Evolutionary conservation across 2,329 filamentous ascomycete species (phyloP), one percentile per base, ranked within the genome.

Genomic region (Aureobasidium melanogenum): DNA sequence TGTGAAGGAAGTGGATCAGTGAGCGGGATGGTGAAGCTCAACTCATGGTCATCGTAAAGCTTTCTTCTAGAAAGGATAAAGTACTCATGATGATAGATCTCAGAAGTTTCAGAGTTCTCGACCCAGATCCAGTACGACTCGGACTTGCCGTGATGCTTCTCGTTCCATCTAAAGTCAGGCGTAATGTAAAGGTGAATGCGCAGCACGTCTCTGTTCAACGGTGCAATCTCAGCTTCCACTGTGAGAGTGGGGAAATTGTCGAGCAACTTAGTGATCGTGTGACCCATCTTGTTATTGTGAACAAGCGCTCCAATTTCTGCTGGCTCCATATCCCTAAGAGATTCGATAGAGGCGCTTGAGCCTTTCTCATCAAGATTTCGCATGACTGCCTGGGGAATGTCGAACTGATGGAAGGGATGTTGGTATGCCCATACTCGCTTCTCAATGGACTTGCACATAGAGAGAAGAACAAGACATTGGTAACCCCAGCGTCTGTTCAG

Each of bases 111-210:
- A 0, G 93, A 97, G 71, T 97, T 96, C 73, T 99, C 94, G 3
- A 99, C 93, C 95, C 94, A 99, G 62, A 99, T 88, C 83, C 95
- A 99, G 76, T 95, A 99, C 4, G 93, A 93, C 70, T 99, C 94
- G 0, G 93, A 97, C 2, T 87, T 91, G 19, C 95, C 95, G 70
- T 99, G 92, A 63, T 96, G 84, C 50, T 89, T 86, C 67, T 97
- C 93, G 67, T 96, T 96, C 94, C 94, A 99, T 39, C 80, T 81
- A 71, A 99, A 99, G 56, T 97, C 92, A 0, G 94, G 91, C 1
- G 87, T 90, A 19, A 99, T 82, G 67, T 82, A 89, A 0, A 99
- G 83, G 69, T 88, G 88, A 69, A 99, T 91, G n/a, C 93, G 85
- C 64, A 99, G 79, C 0, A 99, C 93, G 70, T 99, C 92, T 50